Percentiles rank a stretch among this genome's conserved stretches.
Conservation (phyloP, 1,284 basidiomycete species). For the Boletus mariae region DNA sequence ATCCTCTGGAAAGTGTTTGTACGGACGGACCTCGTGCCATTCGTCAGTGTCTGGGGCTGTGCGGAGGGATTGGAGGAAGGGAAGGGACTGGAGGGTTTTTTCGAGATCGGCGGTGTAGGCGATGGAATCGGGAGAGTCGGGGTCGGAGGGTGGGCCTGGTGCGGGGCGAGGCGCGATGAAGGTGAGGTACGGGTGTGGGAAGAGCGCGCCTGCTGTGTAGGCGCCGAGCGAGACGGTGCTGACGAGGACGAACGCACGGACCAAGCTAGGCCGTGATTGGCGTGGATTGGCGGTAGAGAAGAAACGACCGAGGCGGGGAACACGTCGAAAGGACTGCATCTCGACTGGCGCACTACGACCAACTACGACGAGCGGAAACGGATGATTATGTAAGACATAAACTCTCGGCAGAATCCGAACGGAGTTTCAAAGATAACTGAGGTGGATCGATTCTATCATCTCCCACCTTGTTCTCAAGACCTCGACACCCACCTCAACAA, state of each 20-base stretch:
- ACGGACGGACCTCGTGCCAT: constrained; percentile 81
- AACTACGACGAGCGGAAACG: too few species aligned
- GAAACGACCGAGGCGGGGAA: constrained; percentile 3
- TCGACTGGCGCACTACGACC: too few species aligned
- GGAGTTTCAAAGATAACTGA: constrained; percentile 12
- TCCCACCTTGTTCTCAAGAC: constrained; percentile 14
- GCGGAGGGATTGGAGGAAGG: constrained; percentile 55
- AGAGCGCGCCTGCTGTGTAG: constrained; percentile 58
- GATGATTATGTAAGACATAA: neutral
- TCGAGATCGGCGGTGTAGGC: constrained; percentile 66
- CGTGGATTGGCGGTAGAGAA: constrained; percentile 7
- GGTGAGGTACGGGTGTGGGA: constrained; percentile 57
- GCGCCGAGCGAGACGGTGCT: constrained; percentile 25
- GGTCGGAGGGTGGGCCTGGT: constrained; percentile 51
- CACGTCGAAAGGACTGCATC: constrained; percentile 9
- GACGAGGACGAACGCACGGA: constrained; percentile 20
- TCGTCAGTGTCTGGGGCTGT: constrained; percentile 44
- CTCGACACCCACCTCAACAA: constrained; percentile 12
- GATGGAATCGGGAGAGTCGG: constrained; percentile 59
- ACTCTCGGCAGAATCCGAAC: constrained; percentile 22
- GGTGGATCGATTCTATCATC: neutral
- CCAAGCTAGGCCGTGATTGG: constrained; percentile 1
- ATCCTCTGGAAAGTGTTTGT: constrained; percentile 64
- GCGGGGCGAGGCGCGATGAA: constrained; percentile 73
- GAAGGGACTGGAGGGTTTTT: constrained; percentile 61